A percentile compares a stretch with the other conserved stretches of the same genome.
Conservation (phyloP, 305 asterid species). For the Petunia hybrid region DNA sequence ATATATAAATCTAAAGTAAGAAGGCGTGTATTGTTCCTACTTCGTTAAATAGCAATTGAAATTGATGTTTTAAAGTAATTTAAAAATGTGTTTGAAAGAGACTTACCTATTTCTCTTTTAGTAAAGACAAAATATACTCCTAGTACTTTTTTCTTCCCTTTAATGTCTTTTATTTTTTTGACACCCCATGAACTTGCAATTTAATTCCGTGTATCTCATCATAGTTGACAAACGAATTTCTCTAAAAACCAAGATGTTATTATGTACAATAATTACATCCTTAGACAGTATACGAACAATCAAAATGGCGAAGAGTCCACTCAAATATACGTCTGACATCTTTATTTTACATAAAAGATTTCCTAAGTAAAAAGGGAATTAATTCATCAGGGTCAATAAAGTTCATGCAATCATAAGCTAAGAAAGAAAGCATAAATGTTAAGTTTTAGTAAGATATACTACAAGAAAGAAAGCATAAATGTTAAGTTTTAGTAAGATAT, state of each 20-base stretch:
- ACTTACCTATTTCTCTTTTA: background rate
- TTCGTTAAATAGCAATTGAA: no score
- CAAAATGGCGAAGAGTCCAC: background rate
- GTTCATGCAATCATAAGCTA: conserved; percentile 4
- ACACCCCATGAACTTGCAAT: conserved; percentile 8
- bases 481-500: no score
- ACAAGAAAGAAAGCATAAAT: no score
- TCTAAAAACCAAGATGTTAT: background rate
- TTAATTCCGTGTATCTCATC: background rate
- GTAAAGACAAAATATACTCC: no score
- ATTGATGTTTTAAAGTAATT: no score
- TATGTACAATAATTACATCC: background rate
- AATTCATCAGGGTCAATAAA: background rate
- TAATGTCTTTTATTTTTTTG: background rate
- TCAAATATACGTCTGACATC: background rate
- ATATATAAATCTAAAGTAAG: no score
- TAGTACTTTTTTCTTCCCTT: background rate
- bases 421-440: background rate
- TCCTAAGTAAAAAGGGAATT: no score
- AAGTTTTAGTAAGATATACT: no score
- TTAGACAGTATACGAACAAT: background rate
- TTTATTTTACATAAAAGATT: background rate
- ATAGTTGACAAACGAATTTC: background rate
- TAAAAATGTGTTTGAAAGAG: background rate
- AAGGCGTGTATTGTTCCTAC: no score